Evolutionary conservation across 352 stramenopile species (phyloP).

Genomic region (Globisporangium radiosum): DNA sequence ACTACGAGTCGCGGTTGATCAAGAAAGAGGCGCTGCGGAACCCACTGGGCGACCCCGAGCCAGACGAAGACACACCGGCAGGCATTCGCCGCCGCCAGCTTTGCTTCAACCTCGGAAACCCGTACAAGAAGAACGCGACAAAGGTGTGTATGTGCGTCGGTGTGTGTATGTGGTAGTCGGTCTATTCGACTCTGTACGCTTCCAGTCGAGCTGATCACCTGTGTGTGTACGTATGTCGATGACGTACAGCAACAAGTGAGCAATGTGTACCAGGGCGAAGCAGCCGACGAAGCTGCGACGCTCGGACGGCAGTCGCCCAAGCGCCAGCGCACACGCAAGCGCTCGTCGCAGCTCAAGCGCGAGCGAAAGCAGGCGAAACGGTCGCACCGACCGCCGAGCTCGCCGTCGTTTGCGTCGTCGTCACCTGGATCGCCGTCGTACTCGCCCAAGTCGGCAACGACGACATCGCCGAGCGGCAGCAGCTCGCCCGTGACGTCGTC

Average conservation of each 20-base stretch:
- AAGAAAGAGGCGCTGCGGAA: conserved; percentile 85
- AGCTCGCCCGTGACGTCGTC: conserved; percentile 47
- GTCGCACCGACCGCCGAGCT: conserved; percentile 52
- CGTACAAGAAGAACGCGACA: conserved; percentile 86
- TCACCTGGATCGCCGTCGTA: conserved; percentile 66
- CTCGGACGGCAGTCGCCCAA: conserved; percentile 74
- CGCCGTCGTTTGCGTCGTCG: conserved; percentile 49
- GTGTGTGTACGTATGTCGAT: too few species aligned
- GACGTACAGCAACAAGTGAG: conserved; percentile 35
- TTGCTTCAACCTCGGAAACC: conserved; percentile 82
- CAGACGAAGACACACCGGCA: conserved; percentile 75
- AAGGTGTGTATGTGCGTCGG: conserved; percentile 30
- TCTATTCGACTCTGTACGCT: too few species aligned
- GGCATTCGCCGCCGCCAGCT: conserved; percentile 69
- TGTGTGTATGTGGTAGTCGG: conserved; percentile 12
- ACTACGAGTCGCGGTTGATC: conserved; percentile 82
- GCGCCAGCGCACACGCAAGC: conserved; percentile 74
- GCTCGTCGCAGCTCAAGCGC: conserved; percentile 78
- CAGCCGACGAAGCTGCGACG: conserved; percentile 76
- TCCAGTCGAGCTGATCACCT: too few species aligned
- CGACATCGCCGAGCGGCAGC: not conserved
- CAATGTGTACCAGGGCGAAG: conserved; percentile 82
- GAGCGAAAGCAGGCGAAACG: conserved; percentile 74
- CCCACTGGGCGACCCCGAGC: conserved; percentile 74
- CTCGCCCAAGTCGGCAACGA: conserved; percentile 49